Conservation (phyloP, 2,329 filamentous ascomycete genomes). For the Lasiodiplodia theobromae region DNA sequence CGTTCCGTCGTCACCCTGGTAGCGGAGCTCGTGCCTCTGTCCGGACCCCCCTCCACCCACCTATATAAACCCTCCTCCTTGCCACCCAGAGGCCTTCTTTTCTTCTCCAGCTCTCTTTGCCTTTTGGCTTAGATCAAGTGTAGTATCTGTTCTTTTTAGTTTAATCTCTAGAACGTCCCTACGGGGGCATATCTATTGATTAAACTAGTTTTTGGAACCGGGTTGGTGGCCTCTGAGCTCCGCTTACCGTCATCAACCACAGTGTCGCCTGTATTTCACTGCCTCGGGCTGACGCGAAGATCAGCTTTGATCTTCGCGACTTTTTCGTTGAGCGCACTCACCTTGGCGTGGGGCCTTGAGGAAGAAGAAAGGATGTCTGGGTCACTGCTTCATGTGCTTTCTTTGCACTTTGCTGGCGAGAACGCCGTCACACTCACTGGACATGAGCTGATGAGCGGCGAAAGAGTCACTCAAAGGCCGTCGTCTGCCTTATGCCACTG, state of each 20-base stretch:
- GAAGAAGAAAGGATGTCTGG: background rate
- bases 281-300: constrained; percentile 6
- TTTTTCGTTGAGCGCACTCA: constrained; percentile 8
- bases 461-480: background rate
- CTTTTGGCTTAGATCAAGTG: constrained; percentile 24
- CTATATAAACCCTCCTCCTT: background rate
- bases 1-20: background rate
- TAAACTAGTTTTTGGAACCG: constrained; percentile 8
- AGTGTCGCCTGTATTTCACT: constrained; percentile 19
- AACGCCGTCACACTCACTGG: background rate
- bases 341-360: constrained; percentile 7
- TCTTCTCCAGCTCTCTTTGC: constrained; percentile 21
- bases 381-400: background rate
- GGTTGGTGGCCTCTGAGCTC: constrained; percentile 2
- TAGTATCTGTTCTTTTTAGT: constrained; percentile 22
- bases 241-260: background rate
- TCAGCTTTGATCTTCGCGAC: background rate
- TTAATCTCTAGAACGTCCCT: constrained; percentile 13
- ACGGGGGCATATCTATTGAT: constrained; percentile 15
- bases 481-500: background rate
- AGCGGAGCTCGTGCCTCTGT: background rate
- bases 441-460: background rate
- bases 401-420: background rate
- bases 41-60: background rate
- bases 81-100: background rate